Conservation (phyloP, 305 asterid genomes). For the Ilex paraguariensis region DNA sequence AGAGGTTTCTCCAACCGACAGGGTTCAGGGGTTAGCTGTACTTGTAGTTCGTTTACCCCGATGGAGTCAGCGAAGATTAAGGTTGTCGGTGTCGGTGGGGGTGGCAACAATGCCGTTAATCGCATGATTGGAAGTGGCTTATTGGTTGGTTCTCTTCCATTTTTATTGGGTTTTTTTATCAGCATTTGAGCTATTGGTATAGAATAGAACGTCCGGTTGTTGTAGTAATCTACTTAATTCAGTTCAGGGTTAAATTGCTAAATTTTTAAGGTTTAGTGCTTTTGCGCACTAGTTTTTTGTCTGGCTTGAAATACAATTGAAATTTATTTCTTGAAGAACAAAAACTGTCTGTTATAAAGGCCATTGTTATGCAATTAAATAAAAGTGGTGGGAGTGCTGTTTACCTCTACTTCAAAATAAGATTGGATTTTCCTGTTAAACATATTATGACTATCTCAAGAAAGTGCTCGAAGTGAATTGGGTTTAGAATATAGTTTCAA, state of each 20-base stretch:
- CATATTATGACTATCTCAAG: not conserved
- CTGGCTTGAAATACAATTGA: too few species aligned
- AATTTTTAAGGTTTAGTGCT: not conserved
- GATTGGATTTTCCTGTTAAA: not conserved
- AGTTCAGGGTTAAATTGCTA: not conserved
- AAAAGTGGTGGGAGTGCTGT: not conserved
- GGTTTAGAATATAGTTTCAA: too few species aligned
- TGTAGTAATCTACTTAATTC: not conserved
- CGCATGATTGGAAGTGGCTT: slow-evolving; percentile 97
- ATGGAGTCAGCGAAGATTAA: slow-evolving; percentile 85
- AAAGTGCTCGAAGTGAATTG: not conserved
- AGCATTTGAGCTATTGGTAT: not conserved
- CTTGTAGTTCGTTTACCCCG: slow-evolving; percentile 30
- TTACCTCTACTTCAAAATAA: too few species aligned
- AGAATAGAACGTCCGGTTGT: not conserved
- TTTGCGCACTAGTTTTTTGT: not conserved
- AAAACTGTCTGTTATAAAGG: too few species aligned
- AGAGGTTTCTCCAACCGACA: slow-evolving; percentile 32
- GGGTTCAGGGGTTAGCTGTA: slow-evolving; percentile 37
- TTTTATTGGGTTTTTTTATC: not conserved
- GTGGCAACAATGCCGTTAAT: slow-evolving; percentile 95
- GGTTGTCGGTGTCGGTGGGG: slow-evolving; percentile 97
- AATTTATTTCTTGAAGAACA: too few species aligned
- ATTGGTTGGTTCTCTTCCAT: slow-evolving; percentile 34
- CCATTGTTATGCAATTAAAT: too few species aligned